A percentile compares a stretch with the other conserved stretches of the same genome.
Evolutionary conservation across 441 rosid genomes (phyloP).

Genomic region (Pelargonium cotyledonis): DNA sequence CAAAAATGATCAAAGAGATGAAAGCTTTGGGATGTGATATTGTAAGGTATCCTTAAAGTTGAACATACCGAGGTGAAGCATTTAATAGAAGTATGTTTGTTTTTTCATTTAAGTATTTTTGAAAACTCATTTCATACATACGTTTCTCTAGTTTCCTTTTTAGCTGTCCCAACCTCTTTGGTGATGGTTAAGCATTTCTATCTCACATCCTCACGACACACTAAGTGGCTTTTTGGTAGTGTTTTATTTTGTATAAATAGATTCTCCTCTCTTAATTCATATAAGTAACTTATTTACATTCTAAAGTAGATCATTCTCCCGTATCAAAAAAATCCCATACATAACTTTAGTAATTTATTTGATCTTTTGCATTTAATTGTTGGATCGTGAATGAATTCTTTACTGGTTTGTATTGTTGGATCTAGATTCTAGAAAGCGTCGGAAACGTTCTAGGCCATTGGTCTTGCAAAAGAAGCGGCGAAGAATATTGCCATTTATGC

Average conservation of each 20-base stretch:
- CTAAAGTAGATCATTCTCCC: not conserved
- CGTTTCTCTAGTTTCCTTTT: not conserved
- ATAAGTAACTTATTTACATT: not conserved
- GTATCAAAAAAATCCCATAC: not conserved
- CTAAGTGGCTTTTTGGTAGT: too few species aligned
- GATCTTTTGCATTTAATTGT: not conserved
- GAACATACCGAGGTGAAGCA: not conserved
- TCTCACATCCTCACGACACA: not conserved
- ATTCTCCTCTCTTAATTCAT: not conserved
- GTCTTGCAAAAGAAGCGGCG: conserved; percentile 69
- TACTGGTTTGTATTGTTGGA: conserved; percentile 13
- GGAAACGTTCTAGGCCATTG: conserved; percentile 50
- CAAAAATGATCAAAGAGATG: not conserved
- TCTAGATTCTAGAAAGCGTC: conserved; percentile 46
- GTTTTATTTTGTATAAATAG: not conserved
- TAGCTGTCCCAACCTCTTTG: not conserved
- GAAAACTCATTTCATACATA: not conserved
- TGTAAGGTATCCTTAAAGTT: not conserved
- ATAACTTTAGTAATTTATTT: not conserved
- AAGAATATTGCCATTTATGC: conserved; percentile 56
- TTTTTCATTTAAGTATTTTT: not conserved
- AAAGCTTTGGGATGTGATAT: too few species aligned
- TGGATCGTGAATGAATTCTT: conserved; percentile 10
- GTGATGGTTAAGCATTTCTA: not conserved
- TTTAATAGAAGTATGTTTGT: not conserved